A percentile compares a stretch with the other conserved stretches of the same genome.
Conservation (phyloP, 345 rosid genomes). For the Lagerstroemia speciosa region DNA sequence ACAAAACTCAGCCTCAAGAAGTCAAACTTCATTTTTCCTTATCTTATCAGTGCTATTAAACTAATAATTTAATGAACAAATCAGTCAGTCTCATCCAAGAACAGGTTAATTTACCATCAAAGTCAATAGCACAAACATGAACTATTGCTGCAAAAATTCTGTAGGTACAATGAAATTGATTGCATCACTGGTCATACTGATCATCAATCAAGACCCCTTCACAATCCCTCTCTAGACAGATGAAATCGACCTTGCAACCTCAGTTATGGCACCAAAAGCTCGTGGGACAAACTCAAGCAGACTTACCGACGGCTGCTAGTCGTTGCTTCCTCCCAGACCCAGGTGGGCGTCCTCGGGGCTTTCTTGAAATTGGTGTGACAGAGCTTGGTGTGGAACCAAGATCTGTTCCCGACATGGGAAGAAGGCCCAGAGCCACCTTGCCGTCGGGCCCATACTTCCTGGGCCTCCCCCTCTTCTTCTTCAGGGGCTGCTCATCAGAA, state of each 20-base stretch:
- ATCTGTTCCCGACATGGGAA: constrained; percentile 49
- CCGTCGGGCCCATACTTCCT: constrained; percentile 83
- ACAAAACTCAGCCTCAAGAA: neutral
- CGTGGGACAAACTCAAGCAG: constrained; percentile 5
- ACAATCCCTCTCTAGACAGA: neutral
- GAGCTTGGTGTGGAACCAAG: constrained; percentile 48
- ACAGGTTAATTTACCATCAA: neutral
- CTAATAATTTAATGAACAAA: neutral
- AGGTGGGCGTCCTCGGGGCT: constrained; percentile 86
- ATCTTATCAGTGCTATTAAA: neutral
- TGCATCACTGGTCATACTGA: neutral
- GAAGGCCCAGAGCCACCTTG: constrained; percentile 76
- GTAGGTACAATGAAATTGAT: neutral
- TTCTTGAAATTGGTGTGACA: constrained; percentile 46
- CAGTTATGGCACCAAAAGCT: neutral
- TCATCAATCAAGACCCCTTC: neutral
- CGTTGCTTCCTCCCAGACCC: constrained; percentile 97
- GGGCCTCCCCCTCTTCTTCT: constrained; percentile 98
- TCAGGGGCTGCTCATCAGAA: constrained; percentile 30
- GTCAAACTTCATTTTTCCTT: neutral
- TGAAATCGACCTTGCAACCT: neutral
- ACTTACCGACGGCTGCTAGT: constrained; percentile 72
- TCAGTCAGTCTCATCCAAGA: neutral
- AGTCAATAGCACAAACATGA: neutral
- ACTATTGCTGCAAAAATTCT: neutral